A percentile compares a stretch with the other conserved stretches of the same genome.
phyloP scores from a whole-genome alignment of 2,329 filamentous ascomycete genomes.

The Aureobasidium melanogenum region DNA sequence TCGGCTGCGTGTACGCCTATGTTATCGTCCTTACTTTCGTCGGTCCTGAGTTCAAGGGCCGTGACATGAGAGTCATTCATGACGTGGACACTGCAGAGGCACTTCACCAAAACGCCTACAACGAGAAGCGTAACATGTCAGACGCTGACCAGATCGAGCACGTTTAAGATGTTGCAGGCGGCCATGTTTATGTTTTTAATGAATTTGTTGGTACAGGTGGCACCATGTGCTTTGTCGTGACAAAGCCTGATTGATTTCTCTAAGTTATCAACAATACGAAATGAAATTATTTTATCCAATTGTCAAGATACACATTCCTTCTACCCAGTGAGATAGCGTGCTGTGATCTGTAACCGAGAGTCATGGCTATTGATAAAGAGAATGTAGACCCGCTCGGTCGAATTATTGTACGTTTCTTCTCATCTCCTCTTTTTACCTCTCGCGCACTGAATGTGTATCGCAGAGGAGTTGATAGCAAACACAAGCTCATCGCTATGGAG shows the following conservation, averaged over 20 bases:
- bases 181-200: not conserved
- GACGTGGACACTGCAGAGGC: conserved; percentile 25
- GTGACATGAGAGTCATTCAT: conserved; percentile 23
- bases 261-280: not conserved
- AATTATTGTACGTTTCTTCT: not conserved
- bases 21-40: conserved; percentile 54
- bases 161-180: not conserved
- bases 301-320: not conserved
- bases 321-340: not conserved
- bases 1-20: conserved; percentile 69
- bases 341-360: not conserved
- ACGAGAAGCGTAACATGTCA: not conserved
- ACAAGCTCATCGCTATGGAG: not conserved
- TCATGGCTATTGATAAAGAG: not conserved
- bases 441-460: not conserved
- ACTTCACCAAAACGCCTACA: conserved; percentile 14
- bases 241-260: not conserved
- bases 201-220: not conserved
- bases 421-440: not conserved
- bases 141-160: conserved; percentile 1
- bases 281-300: not conserved
- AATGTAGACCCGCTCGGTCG: not conserved
- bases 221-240: not conserved
- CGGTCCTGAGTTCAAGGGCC: conserved; percentile 44
- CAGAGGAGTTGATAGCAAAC: not conserved